These are phyloP conservation scores for Tetragonia tetragonoides DNA, from an alignment of 148 eudicot species.

Conservation along the genomic window DNA sequence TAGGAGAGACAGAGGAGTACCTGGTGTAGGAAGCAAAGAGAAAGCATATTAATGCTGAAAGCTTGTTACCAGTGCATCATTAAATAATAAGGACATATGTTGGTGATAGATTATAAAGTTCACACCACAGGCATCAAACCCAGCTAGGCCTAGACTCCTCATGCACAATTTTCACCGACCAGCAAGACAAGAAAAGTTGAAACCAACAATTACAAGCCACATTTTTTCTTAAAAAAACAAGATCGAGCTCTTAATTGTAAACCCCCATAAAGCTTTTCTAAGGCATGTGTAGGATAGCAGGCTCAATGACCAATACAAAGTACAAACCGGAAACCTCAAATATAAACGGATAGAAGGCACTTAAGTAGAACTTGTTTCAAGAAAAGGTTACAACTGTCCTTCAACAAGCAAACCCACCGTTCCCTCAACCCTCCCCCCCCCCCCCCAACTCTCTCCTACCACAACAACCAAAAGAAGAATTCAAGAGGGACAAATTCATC, in stretches of 20 bases:
- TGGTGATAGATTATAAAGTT: not conserved
- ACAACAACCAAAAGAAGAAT: not conserved
- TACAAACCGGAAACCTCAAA: not conserved
- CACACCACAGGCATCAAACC: not conserved
- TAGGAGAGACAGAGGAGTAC: conserved; percentile 76
- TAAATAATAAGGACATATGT: not conserved
- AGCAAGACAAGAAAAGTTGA: not conserved
- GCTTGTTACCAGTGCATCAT: not conserved
- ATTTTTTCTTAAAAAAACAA: not conserved
- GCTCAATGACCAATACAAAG: not conserved
- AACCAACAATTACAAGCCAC: not conserved
- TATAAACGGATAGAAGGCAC: not conserved
- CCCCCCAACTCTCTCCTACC: too few relatives aligned
- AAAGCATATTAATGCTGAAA: not conserved
- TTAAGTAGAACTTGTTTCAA: not conserved
- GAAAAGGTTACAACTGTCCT: not conserved
- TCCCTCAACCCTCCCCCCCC: not conserved
- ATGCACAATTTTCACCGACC: not conserved
- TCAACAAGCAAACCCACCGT: too few relatives aligned
- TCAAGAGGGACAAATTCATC: not conserved
- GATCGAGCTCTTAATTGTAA: not conserved
- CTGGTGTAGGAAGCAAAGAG: conserved; percentile 32
- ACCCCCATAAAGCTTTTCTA: not conserved
- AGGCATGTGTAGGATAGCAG: not conserved
- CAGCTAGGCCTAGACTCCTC: not conserved